Conservation (phyloP, 2,329 filamentous ascomycete species). For the Lasiodiplodia gonubiensis region DNA sequence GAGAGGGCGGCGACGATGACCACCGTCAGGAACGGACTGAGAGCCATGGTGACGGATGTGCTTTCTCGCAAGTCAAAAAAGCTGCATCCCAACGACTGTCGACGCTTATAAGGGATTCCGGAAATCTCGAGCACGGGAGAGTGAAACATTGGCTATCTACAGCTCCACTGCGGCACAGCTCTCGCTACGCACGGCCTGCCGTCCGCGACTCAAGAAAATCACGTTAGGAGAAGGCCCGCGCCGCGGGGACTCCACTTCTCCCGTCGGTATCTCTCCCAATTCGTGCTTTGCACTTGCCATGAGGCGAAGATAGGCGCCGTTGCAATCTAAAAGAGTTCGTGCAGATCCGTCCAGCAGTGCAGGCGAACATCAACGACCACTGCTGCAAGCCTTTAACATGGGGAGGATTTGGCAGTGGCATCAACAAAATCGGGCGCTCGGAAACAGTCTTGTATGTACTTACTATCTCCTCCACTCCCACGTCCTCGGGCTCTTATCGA, state of each 20-base stretch:
- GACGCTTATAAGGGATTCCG: background rate
- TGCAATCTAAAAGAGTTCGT: background rate
- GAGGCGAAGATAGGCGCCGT: too few relatives aligned
- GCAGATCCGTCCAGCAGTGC: background rate
- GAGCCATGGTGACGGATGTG: background rate
- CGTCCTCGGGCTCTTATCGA: too few relatives aligned
- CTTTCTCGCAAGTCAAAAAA: background rate
- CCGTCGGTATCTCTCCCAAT: background rate
- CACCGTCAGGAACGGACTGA: background rate
- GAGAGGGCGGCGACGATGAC: background rate
- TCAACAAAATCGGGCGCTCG: too few relatives aligned
- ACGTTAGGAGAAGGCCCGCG: background rate
- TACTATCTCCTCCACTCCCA: too few relatives aligned
- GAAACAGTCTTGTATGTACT: too few relatives aligned
- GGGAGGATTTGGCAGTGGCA: too few relatives aligned
- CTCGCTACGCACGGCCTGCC: too few relatives aligned
- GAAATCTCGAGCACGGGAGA: background rate
- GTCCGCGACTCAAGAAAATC: background rate
- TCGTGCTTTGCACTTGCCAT: background rate
- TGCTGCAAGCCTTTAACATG: background rate
- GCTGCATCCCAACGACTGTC: background rate
- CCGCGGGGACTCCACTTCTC: background rate
- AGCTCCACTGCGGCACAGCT: background rate
- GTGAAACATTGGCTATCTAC: background rate
- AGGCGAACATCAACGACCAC: background rate